Evolutionary conservation across 371 early-diverging fungal genomes (phyloP), one percentile per base, ranked within the genome.

Genomic region (Parasitella parasitica): DNA sequence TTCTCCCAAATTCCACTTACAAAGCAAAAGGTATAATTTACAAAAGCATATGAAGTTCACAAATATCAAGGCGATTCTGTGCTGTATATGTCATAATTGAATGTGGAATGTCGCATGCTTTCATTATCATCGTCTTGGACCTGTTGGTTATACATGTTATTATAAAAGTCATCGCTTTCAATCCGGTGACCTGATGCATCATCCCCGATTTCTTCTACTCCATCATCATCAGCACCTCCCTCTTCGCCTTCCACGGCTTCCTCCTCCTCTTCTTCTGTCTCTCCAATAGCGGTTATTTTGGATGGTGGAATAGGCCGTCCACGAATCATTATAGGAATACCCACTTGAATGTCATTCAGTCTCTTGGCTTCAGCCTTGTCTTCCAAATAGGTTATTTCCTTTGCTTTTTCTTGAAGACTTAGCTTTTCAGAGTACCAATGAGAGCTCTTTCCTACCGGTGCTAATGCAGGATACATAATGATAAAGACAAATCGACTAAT

Each of bases 381-480:
- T 39, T 59, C 60, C 6, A 52, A 18, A 1, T 50, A 27, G 2
- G 39, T 15, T 7, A 59, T 39, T 20, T 59, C 60, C 3, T 3
- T 2, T 30, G 30, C 18, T 32, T 52, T 38, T 13, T 59, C 52
- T 39, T 41, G 60, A 11, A 11, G 0, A 6, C 52, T 30, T 20
- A 28, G 51, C 30, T 59, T 39, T 9, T 59, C 39, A 12, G 12
- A 4, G 16, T 59, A 52, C 60, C 60, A 59, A 6, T 37, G 52
- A n/a, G 60, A 59, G 15, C 52, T 32, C 30, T 30, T 59, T 6
- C 51, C 41, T 4, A 39, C 30, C 3, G 51, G 24, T 13, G 32
- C 38, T 3, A 59, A 12, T 32, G 60, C 12, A 6, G 60, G 60
- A 41, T 52, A 59, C 60, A 59, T 59, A n/a, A n/a, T n/a, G n/a